Percentiles rank a stretch among this genome's conserved stretches.
Evolutionary conservation across 176 grass and related monocot species (phyloP).

Genomic region (Hsuehochloa calcarea): DNA sequence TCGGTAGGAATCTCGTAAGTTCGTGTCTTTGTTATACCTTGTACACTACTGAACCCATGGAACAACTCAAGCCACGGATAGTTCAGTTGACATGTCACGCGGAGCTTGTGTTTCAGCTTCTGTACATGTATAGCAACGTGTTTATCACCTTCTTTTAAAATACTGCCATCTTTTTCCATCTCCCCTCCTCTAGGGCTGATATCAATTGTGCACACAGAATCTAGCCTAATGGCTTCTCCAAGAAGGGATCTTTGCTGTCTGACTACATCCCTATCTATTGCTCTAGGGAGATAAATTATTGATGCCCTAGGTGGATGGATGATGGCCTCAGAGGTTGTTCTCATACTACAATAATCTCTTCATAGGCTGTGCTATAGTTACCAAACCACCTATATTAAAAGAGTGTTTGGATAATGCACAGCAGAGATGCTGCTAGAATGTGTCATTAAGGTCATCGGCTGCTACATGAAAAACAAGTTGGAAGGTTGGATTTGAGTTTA

Average conservation of each 20-base stretch:
- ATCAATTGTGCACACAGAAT: background rate
- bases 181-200: background rate
- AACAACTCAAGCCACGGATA: background rate
- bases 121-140: too few species aligned
- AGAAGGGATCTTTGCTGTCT: background rate
- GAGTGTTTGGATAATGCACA: too few species aligned
- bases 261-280: background rate
- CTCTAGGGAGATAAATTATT: background rate
- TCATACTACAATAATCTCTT: background rate
- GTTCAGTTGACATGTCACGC: too few species aligned
- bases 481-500: background rate
- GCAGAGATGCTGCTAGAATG: background rate
- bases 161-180: background rate
- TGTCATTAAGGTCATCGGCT: background rate
- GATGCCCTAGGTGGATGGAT: background rate
- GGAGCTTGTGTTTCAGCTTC: background rate
- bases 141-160: background rate
- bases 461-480: background rate
- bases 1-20: too few species aligned
- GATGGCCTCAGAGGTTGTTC: too few species aligned
- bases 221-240: background rate
- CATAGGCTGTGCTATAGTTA: background rate
- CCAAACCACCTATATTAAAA: background rate
- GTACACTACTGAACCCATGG: background rate
- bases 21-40: too few species aligned